Base-by-base conservation (phyloP, 2,329 filamentous ascomycete genomes). In the Nectriaceae sp. region DNA sequence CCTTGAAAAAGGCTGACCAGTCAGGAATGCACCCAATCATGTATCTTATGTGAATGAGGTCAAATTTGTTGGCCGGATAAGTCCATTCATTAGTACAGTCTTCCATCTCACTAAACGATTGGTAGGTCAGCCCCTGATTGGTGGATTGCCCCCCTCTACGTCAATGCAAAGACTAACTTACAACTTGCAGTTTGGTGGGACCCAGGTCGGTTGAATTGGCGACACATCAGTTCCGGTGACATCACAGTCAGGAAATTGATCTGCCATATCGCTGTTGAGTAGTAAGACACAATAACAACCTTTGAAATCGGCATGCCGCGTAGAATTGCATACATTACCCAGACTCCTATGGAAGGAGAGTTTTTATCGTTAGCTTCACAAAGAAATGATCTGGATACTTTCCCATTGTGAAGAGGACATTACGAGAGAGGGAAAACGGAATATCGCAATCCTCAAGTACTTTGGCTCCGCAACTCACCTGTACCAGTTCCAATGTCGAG, bases 11-110 rank as follows among this genome's bases (percentile, higher is more conserved):
- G 11, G 26, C 44, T 6, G 38, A 11, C 38, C 44, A 46, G 24
- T 46, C 44, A 11, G 20, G 18, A 21, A 46, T 21, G 6, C 44
- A 22, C 13, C 44, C 38, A 3, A 46, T 21, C 2, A 46, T 10
- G 13, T 18, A 36, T 1, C 44, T 24, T 29, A 41, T 46, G 26
- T 46, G 44, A 11, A 46, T 16, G 21, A 35, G 40, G 21, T 42
- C 38, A 16, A 46, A 29, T 2, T 37, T 36, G 20, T 42, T 46
- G 8, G 40, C 38, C 4, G 22, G 4, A 18, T 35, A 42, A 2
- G 44, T 46, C 37, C 26, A 45, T 15, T 45, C 42, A 24, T 45
- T 21, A 18, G 21, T 45, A 24, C 42, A 45, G n/a, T 45, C 42
- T 45, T 45, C 42, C n/a, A 45, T 38, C 13, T 45, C 42, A 21